Evolutionary conservation across 768 basidiomycete species (phyloP), one percentile per base, ranked within the genome.

Genomic region (Suillus occidentalis): DNA sequence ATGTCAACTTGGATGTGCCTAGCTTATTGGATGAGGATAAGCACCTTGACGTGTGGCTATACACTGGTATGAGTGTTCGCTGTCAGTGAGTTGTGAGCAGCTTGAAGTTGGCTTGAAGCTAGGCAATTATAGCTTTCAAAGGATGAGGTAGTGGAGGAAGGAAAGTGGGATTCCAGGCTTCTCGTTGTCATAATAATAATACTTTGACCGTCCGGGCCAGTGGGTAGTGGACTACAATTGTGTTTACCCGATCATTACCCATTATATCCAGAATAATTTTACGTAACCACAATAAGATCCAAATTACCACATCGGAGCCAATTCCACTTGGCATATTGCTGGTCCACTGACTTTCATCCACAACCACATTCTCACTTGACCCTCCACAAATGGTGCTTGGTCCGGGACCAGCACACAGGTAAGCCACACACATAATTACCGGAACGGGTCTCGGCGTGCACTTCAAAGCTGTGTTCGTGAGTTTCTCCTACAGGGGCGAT

Each of bases 211-310:
- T 16, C 50, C 40, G 25, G 37, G 14, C 57, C 37, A 58, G 18
- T 25, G 25, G 18, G 57, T 22, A 12, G 58, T 37, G 22, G 39
- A 58, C 37, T 53, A 58, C 49, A 72, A 76, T 74, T 72, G 74
- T 76, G 65, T 68, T 65, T 60, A 58, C 40, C 28, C 45, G 45
- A 49, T 55, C 56, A 3, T 62, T 68, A n/a, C 63, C 66, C 42
- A 56, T 65, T 76, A 73, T 71, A 60, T 70, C 67, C 49, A 63
- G 16, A 40, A 60, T 37, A 40, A 18, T 42, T 31, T 59, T 59
- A 59, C 58, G 28, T 59, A 59, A 59, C 58, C 65, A 76, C 74
- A 75, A 75, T 76, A 76, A 70, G 66, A 63, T 34, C 34, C 14
- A 3, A 47, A 56, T 59, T 59, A 28, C 58, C 28, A 59, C 58